Evolutionary conservation across 352 stramenopile genomes (phyloP).

Genomic region (Phytopythium ostracodes): DNA sequence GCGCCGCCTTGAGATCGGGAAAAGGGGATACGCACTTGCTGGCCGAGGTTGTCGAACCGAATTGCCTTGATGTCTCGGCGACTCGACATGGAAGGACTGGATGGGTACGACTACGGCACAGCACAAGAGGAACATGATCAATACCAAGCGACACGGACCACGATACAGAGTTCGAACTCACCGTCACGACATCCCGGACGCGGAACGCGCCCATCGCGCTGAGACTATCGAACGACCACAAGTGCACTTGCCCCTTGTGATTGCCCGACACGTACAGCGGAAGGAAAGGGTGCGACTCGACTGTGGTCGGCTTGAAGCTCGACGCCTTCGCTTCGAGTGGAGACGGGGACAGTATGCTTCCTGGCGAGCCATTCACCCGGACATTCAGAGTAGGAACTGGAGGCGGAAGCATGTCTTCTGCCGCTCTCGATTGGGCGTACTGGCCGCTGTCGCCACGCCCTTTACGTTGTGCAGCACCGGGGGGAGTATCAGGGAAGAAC

Average conservation of each 20-base stretch:
- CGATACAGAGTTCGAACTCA: constrained; percentile 17
- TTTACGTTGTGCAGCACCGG: not conserved
- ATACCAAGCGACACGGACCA: constrained; percentile 12
- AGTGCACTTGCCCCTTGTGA: constrained; percentile 72
- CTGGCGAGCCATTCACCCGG: constrained; percentile 9
- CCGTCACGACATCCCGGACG: constrained; percentile 56
- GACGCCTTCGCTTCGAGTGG: constrained; percentile 40
- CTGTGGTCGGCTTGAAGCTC: constrained; percentile 72
- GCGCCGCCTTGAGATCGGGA: not conserved
- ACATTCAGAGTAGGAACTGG: constrained; percentile 2
- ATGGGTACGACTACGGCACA: constrained; percentile 44
- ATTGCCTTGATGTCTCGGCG: constrained; percentile 71
- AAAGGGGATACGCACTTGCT: constrained; percentile 40
- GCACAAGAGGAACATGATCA: not conserved
- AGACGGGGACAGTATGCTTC: constrained; percentile 11
- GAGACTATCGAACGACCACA: constrained; percentile 84
- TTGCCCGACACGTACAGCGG: constrained; percentile 80
- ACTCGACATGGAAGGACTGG: constrained; percentile 49
- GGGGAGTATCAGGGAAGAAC: constrained; percentile 21
- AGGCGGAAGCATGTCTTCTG: constrained; percentile 5
- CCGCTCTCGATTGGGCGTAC: not conserved
- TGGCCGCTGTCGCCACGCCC: not conserved
- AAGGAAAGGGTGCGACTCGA: constrained; percentile 74
- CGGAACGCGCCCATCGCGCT: constrained; percentile 66
- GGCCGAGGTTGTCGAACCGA: constrained; percentile 71